Conservation (phyloP, 2,329 filamentous ascomycete species). For the Ceratocystis variospora region DNA sequence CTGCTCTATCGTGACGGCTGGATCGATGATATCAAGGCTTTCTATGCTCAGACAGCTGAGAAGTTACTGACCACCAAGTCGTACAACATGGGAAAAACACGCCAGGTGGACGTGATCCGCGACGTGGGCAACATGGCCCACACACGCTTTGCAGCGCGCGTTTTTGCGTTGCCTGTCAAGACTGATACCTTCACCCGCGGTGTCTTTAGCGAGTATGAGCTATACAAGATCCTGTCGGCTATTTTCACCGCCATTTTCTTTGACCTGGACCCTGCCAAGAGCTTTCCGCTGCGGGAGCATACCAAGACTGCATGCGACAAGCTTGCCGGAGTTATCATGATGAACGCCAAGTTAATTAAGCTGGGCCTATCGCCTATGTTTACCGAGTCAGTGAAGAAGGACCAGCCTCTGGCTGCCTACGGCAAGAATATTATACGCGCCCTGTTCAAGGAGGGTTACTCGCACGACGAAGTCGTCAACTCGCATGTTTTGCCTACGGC, state of each 20-base stretch:
- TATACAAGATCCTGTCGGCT: constrained; percentile 49
- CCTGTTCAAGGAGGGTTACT: constrained; percentile 49
- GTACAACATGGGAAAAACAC: constrained; percentile 38
- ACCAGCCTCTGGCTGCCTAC: constrained; percentile 46
- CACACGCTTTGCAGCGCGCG: constrained; percentile 47
- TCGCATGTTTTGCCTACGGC: constrained; percentile 55
- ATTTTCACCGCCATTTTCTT: constrained; percentile 54
- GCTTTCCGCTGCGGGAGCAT: constrained; percentile 47
- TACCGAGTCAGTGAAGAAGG: constrained; percentile 35
- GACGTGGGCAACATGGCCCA: constrained; percentile 56
- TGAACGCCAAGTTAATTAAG: constrained; percentile 47
- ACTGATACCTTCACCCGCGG: constrained; percentile 46
- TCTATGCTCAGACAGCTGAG: constrained; percentile 50
- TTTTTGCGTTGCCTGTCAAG: constrained; percentile 55
- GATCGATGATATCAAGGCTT: constrained; percentile 47
- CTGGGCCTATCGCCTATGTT: constrained; percentile 39
- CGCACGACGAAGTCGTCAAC: constrained; percentile 53
- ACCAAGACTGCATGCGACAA: constrained; percentile 43
- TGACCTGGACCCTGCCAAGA: constrained; percentile 52
- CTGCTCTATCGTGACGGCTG: constrained; percentile 50
- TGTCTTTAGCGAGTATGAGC: constrained; percentile 39
- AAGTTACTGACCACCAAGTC: constrained; percentile 51
- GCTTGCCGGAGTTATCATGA: constrained; percentile 48
- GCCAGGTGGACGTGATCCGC: constrained; percentile 56
- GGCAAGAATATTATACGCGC: constrained; percentile 52